Conservation (phyloP, 495 filamentous ascomycete species). For the Aspergillus olivimuriae region DNA sequence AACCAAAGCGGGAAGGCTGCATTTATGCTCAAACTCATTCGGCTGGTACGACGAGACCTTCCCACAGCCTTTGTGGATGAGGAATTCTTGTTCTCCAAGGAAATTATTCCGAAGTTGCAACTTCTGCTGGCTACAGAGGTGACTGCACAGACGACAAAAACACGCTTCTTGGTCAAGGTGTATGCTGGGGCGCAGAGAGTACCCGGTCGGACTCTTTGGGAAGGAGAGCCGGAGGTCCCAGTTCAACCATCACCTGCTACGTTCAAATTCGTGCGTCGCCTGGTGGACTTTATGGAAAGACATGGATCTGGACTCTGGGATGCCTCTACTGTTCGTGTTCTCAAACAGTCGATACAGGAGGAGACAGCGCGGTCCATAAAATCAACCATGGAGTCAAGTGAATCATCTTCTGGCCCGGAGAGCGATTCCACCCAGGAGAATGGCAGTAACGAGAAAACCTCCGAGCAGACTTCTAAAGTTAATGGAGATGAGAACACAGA, state of each 20-base stretch:
- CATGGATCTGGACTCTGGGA: constrained; percentile 82
- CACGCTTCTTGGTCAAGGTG: constrained; percentile 2
- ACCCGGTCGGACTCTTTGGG: constrained; percentile 62
- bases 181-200: constrained; percentile 16
- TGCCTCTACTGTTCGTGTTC: constrained; percentile 50
- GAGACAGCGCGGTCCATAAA: constrained; percentile 18
- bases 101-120: constrained; percentile 53
- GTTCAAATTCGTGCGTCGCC: constrained; percentile 65
- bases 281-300: constrained; percentile 60
- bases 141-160: constrained; percentile 10
- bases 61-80: constrained; percentile 39
- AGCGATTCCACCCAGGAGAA: not conserved
- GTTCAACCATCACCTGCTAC: constrained; percentile 72
- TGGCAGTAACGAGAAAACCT: not conserved
- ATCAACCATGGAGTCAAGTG: constrained; percentile 14
- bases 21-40: constrained; percentile 69
- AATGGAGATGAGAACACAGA: constrained; percentile 5
- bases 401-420: too few relatives aligned
- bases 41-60: constrained; percentile 64
- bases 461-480: not conserved
- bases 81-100: constrained; percentile 33
- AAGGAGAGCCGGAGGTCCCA: constrained; percentile 67
- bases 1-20: constrained; percentile 51
- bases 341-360: constrained; percentile 52
- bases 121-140: constrained; percentile 40